Evolutionary conservation across 805 yeast species (phyloP), one percentile per base, ranked within the genome.

Genomic region (Metschnikowia amazonensis): DNA sequence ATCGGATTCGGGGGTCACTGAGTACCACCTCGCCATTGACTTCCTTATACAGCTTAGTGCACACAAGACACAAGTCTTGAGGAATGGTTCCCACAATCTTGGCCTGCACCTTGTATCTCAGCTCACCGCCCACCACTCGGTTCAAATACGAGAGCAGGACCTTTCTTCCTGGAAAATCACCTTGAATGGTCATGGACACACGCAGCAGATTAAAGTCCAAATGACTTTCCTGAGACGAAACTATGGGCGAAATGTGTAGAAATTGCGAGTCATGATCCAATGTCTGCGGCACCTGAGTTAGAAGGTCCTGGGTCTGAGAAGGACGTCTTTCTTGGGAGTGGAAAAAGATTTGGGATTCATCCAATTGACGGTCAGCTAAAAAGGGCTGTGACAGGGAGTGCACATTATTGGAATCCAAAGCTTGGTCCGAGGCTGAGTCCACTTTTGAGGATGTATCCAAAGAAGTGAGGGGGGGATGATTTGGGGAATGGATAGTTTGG

Each of bases 1-100:
- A 52, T 29, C 62, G 46, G 14, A 55, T 31, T 4, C 14, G 29
- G 1, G 72, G 73, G 42, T 65, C 70, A 3, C 58, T 36, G 3
- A 45, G 45, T 18, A 10, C 48, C 4, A 44, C 27, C 21, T 45
- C 46, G 17, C 48, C 44, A 9, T 41, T 16, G 8, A 33, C 23
- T 7, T 32, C 18, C 10, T 48, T 47, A 45, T 59, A 68, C 28
- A 53, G 42, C 42, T 69, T 69, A 16, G 62, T 53, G 48, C 70
- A 66, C 1, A 63, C 38, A 16, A 57, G 58, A 17, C 52, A 39
- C 47, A 62, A 55, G 43, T 65, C 63, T 1, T 38, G 43, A 0
- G 73, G 73, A 4, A 57, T 48, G 9, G 52, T 40, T 2, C 62
- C 67, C 2, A 55, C 60, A 2, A 67, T 34, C 20, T 42, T 46